Base-by-base conservation (phyloP, 441 rosid species). In the Gossypium schwendimanii region DNA sequence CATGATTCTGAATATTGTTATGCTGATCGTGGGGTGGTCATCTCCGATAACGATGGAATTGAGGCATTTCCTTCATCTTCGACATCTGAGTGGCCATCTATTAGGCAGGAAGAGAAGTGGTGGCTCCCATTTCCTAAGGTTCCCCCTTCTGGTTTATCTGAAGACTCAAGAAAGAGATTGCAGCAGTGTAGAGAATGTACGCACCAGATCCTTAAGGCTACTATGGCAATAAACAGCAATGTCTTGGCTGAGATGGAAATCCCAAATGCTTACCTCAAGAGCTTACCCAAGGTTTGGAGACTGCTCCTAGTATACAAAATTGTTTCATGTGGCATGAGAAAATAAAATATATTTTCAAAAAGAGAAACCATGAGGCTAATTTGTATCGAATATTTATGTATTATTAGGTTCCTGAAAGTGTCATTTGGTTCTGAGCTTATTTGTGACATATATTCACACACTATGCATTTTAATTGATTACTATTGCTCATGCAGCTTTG, bases 51-150 rank as follows among this genome's bases (percentile, higher is more conserved):
- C 10, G 87, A 75, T 58, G 89, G 81, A 4, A 69, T 83, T 77
- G 90, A 82, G 62, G 79, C 79, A 0, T 87, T 77, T 76, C 66
- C 81, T 15, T 80, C 87, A 3, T 82, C 85, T 15, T 65, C 80
- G 63, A 75, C 87, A n/a, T 74, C 78, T 59, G 89, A 84, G 52
- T 78, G 91, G 75, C 89, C 88, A 9, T 90, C 92, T 0, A 76
- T 86, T 81, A 87, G 97, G 81, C 97, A 87, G 84, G 96, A 92
- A 78, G 99, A 94, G 61, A 94, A 94, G 76, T 92, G 96, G 99
- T 94, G 99, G 99, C 80, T 92, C 66, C 99, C 99, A 2, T 94
- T 93, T 75, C 99, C 98, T 0, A 94, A 89, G 83, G 87, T 94
- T 39, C 94, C 92, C 0, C 71, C 84, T 45, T 80, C 82, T 63